These are phyloP conservation scores for Cynara cardunculus DNA, from an alignment of 129 eudicot species.

Conservation along the genomic window DNA sequence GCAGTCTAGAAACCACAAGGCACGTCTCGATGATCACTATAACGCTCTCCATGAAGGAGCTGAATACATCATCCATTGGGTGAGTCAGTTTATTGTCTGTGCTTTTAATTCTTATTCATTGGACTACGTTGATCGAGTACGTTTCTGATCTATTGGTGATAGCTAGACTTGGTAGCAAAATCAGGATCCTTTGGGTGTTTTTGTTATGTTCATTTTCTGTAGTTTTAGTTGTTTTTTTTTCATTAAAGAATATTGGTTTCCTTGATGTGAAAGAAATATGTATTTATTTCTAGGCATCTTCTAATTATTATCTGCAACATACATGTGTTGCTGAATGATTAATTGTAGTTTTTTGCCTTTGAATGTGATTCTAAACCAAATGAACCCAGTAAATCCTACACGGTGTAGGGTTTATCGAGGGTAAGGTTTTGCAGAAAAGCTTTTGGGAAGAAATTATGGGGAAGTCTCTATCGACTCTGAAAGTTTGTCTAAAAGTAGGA, in stretches of 20 bases:
- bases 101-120: background rate
- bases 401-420: background rate
- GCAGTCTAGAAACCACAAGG: slow-evolving; percentile 78
- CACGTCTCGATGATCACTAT: slow-evolving; percentile 78
- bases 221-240: background rate
- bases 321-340: background rate
- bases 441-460: background rate
- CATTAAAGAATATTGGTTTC: background rate
- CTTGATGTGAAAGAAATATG: background rate
- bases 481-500: background rate
- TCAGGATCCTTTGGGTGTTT: background rate
- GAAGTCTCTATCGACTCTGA: background rate
- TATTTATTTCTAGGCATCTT: background rate
- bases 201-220: background rate
- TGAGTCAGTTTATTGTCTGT: slow-evolving; percentile 34
- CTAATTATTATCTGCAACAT: background rate
- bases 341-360: background rate
- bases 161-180: background rate
- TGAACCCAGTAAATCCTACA: background rate
- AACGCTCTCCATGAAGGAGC: slow-evolving; percentile 65
- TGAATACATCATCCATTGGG: slow-evolving; percentile 59
- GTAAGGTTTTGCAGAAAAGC: background rate
- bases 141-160: background rate
- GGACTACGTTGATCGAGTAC: background rate
- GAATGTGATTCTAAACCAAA: background rate